These are phyloP conservation scores for Mycena polygramma DNA, from an alignment of 768 basidiomycete species.

Conservation along the genomic window DNA sequence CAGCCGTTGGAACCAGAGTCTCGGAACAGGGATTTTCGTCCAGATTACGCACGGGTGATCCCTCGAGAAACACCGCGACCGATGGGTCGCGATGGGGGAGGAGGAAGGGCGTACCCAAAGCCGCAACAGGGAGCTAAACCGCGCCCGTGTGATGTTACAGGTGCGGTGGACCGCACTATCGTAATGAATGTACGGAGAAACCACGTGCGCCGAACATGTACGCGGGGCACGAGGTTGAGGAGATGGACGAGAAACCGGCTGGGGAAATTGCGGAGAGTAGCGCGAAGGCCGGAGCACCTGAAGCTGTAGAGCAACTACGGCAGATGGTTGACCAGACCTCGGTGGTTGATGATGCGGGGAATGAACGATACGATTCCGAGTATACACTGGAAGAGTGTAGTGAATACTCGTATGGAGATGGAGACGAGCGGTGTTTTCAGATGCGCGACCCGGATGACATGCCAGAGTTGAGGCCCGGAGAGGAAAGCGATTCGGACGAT, in stretches of 20 bases:
- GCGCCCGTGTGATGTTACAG: not conserved
- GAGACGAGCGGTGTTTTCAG: not conserved
- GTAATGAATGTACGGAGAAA: not conserved
- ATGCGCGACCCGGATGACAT: not conserved
- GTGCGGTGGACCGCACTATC: not conserved
- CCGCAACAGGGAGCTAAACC: no score
- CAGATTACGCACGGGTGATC: not conserved
- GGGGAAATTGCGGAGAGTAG: not conserved
- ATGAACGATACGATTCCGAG: not conserved
- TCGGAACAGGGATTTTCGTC: conserved; percentile 28
- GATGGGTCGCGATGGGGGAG: conserved; percentile 18
- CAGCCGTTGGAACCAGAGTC: conserved; percentile 45
- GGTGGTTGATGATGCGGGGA: no score
- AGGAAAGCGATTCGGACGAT: no score
- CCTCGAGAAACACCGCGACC: not conserved
- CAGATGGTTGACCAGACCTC: no score
- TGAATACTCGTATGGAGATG: not conserved
- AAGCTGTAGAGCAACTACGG: no score
- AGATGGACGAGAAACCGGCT: not conserved
- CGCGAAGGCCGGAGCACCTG: not conserved
- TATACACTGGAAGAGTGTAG: conserved; percentile 10
- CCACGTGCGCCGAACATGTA: not conserved
- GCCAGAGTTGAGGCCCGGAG: no score
- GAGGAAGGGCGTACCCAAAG: no score
- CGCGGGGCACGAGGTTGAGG: not conserved